Evolutionary conservation across 768 basidiomycete genomes (phyloP).

Genomic region (Boletus sensibilis): DNA sequence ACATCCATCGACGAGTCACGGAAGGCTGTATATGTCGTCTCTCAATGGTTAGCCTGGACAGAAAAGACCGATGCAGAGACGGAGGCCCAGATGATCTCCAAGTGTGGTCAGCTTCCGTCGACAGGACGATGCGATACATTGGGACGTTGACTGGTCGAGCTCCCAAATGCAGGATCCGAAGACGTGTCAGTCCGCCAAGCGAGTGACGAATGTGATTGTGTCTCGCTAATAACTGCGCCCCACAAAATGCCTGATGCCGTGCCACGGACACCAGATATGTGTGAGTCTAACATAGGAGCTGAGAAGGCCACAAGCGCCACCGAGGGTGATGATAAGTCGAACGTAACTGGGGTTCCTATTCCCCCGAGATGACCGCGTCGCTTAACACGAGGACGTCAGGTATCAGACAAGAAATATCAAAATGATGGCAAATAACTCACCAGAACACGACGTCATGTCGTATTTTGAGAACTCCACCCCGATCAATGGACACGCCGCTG

Average conservation of each 20-base stretch:
- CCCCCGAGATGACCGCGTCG: slow-evolving; percentile 7
- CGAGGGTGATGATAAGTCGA: slow-evolving; percentile 6
- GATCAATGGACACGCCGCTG: slow-evolving; percentile 3
- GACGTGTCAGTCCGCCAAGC: slow-evolving; percentile 13
- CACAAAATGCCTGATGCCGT: neutral
- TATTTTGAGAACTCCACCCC: slow-evolving; percentile 10
- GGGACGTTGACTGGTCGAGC: slow-evolving; percentile 1
- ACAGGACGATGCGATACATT: slow-evolving; percentile 5
- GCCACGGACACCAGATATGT: neutral
- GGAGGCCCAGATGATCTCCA: neutral
- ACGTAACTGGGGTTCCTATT: neutral
- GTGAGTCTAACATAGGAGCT: neutral
- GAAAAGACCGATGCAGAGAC: neutral
- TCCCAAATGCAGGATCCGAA: neutral
- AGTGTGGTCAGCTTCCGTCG: neutral
- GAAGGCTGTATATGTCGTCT: too few relatives aligned
- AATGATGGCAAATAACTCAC: neutral
- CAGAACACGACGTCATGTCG: neutral
- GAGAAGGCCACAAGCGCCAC: neutral
- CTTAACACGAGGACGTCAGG: neutral
- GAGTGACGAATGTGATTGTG: neutral
- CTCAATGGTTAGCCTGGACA: too few relatives aligned
- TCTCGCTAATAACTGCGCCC: neutral
- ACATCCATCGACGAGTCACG: too few relatives aligned
- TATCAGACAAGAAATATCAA: neutral